Evolutionary conservation across 2,329 filamentous ascomycete genomes (phyloP).

Genomic region (Trichoderma endophyticum): DNA sequence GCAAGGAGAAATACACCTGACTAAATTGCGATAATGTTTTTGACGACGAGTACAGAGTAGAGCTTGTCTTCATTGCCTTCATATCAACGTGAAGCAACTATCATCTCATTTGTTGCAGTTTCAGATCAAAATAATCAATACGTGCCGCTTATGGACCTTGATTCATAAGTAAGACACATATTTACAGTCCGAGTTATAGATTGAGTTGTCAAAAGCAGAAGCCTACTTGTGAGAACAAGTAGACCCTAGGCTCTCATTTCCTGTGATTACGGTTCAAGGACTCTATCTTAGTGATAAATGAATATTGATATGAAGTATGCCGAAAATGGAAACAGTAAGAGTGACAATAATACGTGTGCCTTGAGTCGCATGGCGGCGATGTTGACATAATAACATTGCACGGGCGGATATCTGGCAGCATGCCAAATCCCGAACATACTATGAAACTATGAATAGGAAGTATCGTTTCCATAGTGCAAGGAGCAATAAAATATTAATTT

Average conservation of each 20-base stretch:
- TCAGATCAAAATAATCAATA: not conserved
- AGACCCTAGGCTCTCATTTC: not conserved
- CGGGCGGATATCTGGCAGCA: not conserved
- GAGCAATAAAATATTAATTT: accelerated
- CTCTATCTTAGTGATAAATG: not conserved
- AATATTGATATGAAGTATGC: not conserved
- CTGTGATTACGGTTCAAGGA: not conserved
- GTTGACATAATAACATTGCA: not conserved
- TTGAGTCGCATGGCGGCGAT: not conserved
- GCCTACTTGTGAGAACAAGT: no score
- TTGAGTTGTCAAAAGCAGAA: not conserved
- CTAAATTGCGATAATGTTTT: not conserved
- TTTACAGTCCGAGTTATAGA: not conserved
- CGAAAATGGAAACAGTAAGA: not conserved
- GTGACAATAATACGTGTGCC: not conserved
- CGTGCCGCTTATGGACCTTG: not conserved
- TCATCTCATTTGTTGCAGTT: not conserved
- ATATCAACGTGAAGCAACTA: not conserved
- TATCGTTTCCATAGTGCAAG: not conserved
- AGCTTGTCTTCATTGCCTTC: not conserved
- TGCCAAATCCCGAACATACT: not conserved
- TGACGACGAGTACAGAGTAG: not conserved
- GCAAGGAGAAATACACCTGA: not conserved
- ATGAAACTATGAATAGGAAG: not conserved
- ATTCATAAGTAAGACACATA: not conserved